phyloP scores from a whole-genome alignment of 2,329 filamentous ascomycete genomes.

The Aspergillus puulaauensis region DNA sequence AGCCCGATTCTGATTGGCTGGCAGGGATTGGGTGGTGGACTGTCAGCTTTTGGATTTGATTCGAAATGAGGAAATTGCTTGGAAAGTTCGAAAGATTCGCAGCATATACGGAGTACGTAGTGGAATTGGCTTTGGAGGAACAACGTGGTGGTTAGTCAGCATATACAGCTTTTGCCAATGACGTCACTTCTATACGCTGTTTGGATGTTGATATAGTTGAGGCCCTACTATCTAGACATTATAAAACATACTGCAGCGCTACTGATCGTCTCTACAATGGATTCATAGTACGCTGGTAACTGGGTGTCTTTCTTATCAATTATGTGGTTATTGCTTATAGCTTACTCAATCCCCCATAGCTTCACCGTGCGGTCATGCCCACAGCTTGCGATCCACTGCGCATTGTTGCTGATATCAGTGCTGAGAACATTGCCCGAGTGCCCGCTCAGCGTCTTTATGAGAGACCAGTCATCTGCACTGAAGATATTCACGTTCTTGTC shows the following conservation, averaged over 20 bases:
- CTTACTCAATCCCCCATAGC: constrained; percentile 85
- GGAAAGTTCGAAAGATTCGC: no score
- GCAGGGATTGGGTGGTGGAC: no score
- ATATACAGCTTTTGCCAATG: background rate
- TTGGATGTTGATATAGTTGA: no score
- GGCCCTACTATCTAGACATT: background rate
- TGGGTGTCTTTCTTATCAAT: background rate
- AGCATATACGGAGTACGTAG: no score
- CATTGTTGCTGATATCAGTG: constrained; percentile 82
- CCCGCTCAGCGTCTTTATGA: constrained; percentile 82
- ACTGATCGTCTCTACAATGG: background rate
- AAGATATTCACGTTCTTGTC: constrained; percentile 95
- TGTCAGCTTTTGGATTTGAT: no score
- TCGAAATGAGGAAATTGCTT: no score
- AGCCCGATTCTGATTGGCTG: constrained; percentile 37
- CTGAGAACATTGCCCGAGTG: constrained; percentile 92
- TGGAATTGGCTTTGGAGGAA: no score
- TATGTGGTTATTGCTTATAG: background rate
- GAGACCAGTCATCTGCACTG: constrained; percentile 92
- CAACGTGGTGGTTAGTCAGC: background rate
- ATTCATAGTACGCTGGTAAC: background rate
- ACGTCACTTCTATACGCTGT: background rate
- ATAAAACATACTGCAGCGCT: background rate
- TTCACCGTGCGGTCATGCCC: constrained; percentile 95
- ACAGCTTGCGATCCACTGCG: constrained; percentile 89